Conservation (phyloP, 352 stramenopile genomes). For the Phytophthora tentaculata region DNA sequence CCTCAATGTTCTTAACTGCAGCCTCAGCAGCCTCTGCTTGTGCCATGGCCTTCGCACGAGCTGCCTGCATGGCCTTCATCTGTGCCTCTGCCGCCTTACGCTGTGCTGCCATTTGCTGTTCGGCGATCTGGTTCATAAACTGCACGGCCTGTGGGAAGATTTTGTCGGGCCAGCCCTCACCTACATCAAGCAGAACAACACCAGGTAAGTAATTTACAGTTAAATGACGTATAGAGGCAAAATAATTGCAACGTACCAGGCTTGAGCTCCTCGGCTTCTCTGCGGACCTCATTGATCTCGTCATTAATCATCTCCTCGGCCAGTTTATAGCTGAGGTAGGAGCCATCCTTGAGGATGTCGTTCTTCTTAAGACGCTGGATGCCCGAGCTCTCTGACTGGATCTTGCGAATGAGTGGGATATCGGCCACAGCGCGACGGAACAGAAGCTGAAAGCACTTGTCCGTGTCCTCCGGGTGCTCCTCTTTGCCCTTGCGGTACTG, state of each 20-base stretch:
- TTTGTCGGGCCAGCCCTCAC: conserved; percentile 86
- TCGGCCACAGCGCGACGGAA: conserved; percentile 85
- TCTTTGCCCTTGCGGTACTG: conserved; percentile 75
- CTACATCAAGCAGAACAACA: conserved; percentile 28
- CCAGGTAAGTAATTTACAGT: no score
- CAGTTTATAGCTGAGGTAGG: conserved; percentile 88
- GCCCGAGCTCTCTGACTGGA: conserved; percentile 84
- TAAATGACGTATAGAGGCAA: no score
- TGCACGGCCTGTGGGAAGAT: conserved; percentile 90
- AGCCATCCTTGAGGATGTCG: conserved; percentile 89
- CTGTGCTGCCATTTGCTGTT: conserved; percentile 86
- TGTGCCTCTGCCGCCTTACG: conserved; percentile 74
- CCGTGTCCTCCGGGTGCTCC: conserved; percentile 67
- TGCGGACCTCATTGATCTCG: conserved; percentile 86
- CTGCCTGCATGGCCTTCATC: conserved; percentile 68
- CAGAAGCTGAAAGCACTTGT: conserved; percentile 81
- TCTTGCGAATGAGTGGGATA: conserved; percentile 89
- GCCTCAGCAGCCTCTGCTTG: conserved; percentile 45
- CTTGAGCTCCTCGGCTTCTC: conserved; percentile 83
- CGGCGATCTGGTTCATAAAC: conserved; percentile 89
- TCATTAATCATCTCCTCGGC: conserved; percentile 89
- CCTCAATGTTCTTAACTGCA: conserved; percentile 50
- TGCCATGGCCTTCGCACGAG: conserved; percentile 56
- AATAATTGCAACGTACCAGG: conserved; percentile 49
- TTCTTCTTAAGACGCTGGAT: conserved; percentile 90